Base-by-base conservation (phyloP, 805 yeast genomes). In the Metschnikowia kofuensis region DNA sequence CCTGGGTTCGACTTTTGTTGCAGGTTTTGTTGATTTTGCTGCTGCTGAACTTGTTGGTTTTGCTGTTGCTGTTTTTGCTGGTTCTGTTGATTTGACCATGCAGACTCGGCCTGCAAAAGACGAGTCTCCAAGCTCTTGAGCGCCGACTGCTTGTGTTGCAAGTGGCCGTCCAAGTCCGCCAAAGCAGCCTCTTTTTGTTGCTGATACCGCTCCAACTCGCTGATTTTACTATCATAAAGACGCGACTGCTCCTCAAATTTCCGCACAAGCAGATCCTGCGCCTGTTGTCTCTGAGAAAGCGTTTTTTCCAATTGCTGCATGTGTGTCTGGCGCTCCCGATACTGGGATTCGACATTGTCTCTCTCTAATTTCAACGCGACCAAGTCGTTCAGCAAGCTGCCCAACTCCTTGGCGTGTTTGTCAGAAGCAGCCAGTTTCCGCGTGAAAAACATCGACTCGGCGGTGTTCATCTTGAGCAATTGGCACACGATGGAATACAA, bases 401-500 rank as follows among this genome's bases (percentile, higher is more conserved):
- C 51, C 28, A 65, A 36, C 44, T 67, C 65, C 8, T 53, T 54
- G 34, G 54, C 44, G 35, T 60, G 58, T 1, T 42, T 38, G 11
- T 64, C 60, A 14, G 59, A 44, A 14, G 60, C 63, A 16, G 55
- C 46, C n/a, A 45, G 15, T 13, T 49, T 59, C 48, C 76, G 60
- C 12, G 53, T 50, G 51, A 70, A 72, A 46, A 71, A 70, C 1
- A 65, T 52, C 8, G 72, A 65, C 13, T 52, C 47, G 2, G 57
- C 51, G 11, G 57, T 58, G 52, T 82, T 83, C 50, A 78, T 67
- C 50, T 72, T 76, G 47, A 72, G 76, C 46, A 73, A 77, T 63
- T 86, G 91, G 54, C 87, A 82, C 73, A 86, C 71, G 46, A 83
- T 78, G 2, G 96, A 89, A 63, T 89, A 91, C 49, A 89, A 69